Evolutionary conservation across 495 filamentous ascomycete genomes (phyloP).

Genomic region (Ramalina intermedia): DNA sequence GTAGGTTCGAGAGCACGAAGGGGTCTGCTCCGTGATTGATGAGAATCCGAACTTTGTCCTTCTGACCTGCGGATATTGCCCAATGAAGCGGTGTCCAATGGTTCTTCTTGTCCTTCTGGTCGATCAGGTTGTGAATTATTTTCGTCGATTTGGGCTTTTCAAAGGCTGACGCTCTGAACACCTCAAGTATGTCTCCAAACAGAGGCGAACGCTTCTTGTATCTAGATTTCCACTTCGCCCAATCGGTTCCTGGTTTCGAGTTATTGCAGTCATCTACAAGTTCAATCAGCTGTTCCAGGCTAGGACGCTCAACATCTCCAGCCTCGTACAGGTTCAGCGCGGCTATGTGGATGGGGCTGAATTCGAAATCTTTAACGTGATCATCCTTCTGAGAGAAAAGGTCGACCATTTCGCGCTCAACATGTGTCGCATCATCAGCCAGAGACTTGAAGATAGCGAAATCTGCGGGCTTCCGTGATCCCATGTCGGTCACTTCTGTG

Average conservation of each 20-base stretch:
- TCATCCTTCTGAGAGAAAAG: slow-evolving; percentile 8
- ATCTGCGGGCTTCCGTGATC: slow-evolving; percentile 7
- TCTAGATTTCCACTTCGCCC: slow-evolving; percentile 7
- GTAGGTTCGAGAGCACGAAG: slow-evolving; percentile 6
- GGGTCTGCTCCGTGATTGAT: slow-evolving; percentile 7
- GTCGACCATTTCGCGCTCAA: slow-evolving; percentile 6
- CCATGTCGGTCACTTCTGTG: slow-evolving; percentile 4
- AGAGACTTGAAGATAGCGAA: slow-evolving; percentile 6
- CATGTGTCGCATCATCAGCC: background rate
- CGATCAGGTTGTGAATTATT: slow-evolving; percentile 9
- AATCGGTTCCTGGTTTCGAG: slow-evolving; percentile 6
- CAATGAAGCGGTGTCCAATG: slow-evolving; percentile 10
- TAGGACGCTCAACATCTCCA: slow-evolving; percentile 5
- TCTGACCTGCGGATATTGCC: slow-evolving; percentile 6
- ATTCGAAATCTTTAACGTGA: slow-evolving; percentile 6
- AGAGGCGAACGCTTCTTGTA: slow-evolving; percentile 6
- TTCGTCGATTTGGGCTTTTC: slow-evolving; percentile 3
- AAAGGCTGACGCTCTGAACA: slow-evolving; percentile 6
- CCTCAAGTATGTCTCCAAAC: slow-evolving; percentile 4
- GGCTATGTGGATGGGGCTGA: slow-evolving; percentile 4
- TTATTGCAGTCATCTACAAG: slow-evolving; percentile 5
- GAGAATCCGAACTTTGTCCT: slow-evolving; percentile 4
- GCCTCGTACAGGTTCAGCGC: slow-evolving; percentile 7
- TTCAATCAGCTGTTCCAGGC: slow-evolving; percentile 6
- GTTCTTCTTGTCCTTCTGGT: slow-evolving; percentile 7